Base-by-base conservation (phyloP, 2,329 filamentous ascomycete genomes). In the Alternaria atra region DNA sequence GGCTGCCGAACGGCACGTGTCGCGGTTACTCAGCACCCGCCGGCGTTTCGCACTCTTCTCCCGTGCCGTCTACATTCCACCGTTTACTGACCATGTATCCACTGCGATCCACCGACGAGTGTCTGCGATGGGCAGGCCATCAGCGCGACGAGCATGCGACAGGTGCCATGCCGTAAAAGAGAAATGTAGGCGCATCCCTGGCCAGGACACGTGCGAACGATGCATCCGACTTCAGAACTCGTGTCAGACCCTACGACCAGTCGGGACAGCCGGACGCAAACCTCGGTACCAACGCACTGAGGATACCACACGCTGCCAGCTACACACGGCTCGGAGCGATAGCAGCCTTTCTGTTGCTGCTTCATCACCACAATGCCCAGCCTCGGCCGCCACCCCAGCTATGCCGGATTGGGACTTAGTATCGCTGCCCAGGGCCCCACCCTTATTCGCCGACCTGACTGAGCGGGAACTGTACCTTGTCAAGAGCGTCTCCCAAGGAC, bases 101-200 rank as follows among this genome's bases (percentile, higher is more conserved):
- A 32, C 27, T 20, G 42, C 12, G 46, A 44, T 46, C 44, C 52
- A 51, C 37, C 23, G 43, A 46, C 40, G 39, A 60, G 17, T 32
- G 25, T 32, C 57, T 55, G 47, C 57, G 46, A 60, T 60, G 57
- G 46, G 46, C 37, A 55, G 46, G 34, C n/a, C 52, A 51, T 39
- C 37, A 56, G 20, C 39, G 17, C 51, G 17, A 32, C 52, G 57
- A 55, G 57, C 57, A 42, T 60, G 57, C 57, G 52, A 60, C 52
- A 43, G 57, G 17, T 60, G 57, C 52, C 57, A 60, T 48, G 46
- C 44, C 12, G 57, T 60, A 8, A 56, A 60, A 48, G 57, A 60
- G 39, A 60, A 55, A 51, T 60, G 57, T 44, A 47, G 52, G 8
- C 46, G 52, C 20, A 20, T 60, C 30, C 39, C 57, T 13, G 52